Base-by-base conservation (phyloP, 495 filamentous ascomycete genomes). In the Neurospora sp. region DNA sequence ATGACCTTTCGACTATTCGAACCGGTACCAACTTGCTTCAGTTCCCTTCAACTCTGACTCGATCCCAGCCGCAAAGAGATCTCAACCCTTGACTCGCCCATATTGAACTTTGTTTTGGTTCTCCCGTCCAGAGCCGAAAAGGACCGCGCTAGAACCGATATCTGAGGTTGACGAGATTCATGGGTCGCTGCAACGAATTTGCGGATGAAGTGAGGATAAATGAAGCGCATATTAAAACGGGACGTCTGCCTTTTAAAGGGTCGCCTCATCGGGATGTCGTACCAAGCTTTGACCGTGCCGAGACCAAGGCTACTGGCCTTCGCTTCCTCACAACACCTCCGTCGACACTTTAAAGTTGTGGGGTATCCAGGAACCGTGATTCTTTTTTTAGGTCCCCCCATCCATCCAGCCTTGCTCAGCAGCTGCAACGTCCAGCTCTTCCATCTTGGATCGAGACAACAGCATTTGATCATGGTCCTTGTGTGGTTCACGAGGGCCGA, bases 201-300 rank as follows among this genome's bases (percentile, higher is more conserved):
- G 77, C 84, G 84, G 83, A 76, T 85, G 83, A 86, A 86, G 82
- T 82, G 78, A 79, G 79, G 80, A 84, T 86, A 86, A 84, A 86
- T 85, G 82, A 84, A 79, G 75, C 78, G 79, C 74, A 82, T 80
- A 86, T 86, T 85, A 82, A 83, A 74, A 74, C 72, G 79, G 81
- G 77, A 79, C 76, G 74, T 76, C 74, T 74, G 79, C 74, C 73
- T 80, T 78, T 80, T 81, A 80, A 72, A 73, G 74, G 72, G 54
- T 76, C 74, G 76, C 76, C 74, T 75, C 73, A 71, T 70, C 73
- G 70, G 70, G 75, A 72, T 70, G 74, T 77, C 70, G 69, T 71
- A 37, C 71, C 74, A 69, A 73, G 42, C 39, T 75, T 72, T 70
- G 39, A 41, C 72, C 72, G 72, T 74, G 66, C 78, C 76, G 74